Conservation (phyloP, 1,139 yeast genomes). For the Magnusiomyces fungicola region DNA sequence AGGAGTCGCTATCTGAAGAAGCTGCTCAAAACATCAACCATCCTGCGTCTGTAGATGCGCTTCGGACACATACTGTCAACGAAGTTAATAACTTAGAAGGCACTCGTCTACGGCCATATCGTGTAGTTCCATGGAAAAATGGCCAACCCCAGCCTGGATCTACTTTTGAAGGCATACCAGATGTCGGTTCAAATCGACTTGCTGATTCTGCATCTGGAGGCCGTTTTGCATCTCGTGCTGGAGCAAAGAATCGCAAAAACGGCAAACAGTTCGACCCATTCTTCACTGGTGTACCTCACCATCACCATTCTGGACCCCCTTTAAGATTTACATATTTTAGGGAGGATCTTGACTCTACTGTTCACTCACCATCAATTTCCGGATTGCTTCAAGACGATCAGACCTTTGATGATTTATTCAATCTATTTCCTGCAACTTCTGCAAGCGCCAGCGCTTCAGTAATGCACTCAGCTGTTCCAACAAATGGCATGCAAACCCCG, state of each 20-base stretch:
- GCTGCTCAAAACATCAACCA: conserved; percentile 23
- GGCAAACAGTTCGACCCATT: conserved; percentile 14
- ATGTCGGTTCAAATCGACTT: neutral
- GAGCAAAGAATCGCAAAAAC: no score
- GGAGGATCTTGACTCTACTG: conserved; percentile 79
- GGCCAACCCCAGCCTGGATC: conserved; percentile 15
- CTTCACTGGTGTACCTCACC: conserved; percentile 2
- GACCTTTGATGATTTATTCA: conserved; percentile 31
- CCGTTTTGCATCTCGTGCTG: no score
- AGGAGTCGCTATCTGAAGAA: conserved; percentile 30
- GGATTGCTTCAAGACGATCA: conserved; percentile 55
- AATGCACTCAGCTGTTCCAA: neutral
- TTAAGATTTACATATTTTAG: conserved; percentile 79
- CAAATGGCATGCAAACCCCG: conserved; percentile 11
- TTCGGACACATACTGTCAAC: conserved; percentile 18
- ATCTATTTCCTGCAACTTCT: conserved; percentile 7
- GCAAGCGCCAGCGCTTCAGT: neutral
- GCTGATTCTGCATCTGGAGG: neutral
- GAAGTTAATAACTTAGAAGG: conserved; percentile 16
- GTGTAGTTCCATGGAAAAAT: conserved; percentile 12
- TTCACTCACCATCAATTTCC: conserved; percentile 83
- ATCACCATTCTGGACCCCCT: conserved; percentile 3
- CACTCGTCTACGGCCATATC: conserved; percentile 10
- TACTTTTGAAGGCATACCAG: neutral
- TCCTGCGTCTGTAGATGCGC: conserved; percentile 25